Base-by-base conservation (phyloP, 305 asterid genomes). In the Fraxinus baroniana region DNA sequence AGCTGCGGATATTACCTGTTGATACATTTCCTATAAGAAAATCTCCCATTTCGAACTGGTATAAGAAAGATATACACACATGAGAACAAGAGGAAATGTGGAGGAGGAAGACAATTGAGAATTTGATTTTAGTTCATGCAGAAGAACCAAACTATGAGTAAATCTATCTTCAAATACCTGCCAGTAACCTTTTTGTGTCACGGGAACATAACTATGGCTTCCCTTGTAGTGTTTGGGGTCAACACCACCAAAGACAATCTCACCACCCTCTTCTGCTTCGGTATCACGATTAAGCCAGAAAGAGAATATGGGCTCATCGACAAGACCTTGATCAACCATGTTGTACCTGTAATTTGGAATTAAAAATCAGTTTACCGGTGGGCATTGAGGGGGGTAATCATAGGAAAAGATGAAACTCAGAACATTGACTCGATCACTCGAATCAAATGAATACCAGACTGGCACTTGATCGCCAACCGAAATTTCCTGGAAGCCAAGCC, bases 401-500 rank as follows among this genome's bases (percentile, higher is more conserved):
- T 37, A 46, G 74, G 24, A 60, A 37, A 12, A 35, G 52, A 49
- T 22, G 36, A 10, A 32, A 18, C 22, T 41, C 2, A n/a, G 30
- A 78, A 39, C 62, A 33, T 22, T n/a, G 52, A 74, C 24, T 7
- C n/a, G 13, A 49, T 20, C 32, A 78, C 15, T 10, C 7, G 36
- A 74, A 68, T 20, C 12, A 37, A 37, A 32, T 15, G 70, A 22
- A 77, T 91, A 95, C 99, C 99, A 95, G 87, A 94, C 93, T 7
- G 98, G 98, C 70, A 90, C 94, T 68, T 85, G 89, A 88, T 91
- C 83, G 6, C 92, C 97, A 80, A 91, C 97, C 36, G 97, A 82
- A 81, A 94, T 92, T 86, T 95, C 97, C 87, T 89, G 97, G 91
- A 95, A 94, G 60, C 97, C 99, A 37, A 95, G 99, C 78, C 99